Evolutionary conservation across 2,329 filamentous ascomycete genomes (phyloP).

Genomic region (Juglanconis juglandina): DNA sequence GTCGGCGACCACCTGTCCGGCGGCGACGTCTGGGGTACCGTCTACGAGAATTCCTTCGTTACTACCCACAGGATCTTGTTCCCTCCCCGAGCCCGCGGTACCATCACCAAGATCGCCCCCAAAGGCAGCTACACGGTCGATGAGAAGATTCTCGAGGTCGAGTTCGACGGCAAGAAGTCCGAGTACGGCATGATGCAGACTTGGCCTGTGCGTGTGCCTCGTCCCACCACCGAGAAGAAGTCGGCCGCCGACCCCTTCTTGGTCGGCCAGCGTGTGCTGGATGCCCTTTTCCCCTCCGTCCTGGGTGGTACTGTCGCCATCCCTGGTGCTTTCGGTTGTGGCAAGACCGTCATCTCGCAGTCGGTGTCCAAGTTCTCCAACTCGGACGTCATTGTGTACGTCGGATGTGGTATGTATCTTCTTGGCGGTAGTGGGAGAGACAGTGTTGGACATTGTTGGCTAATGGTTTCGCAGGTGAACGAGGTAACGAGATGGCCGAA

Average conservation of each 20-base stretch:
- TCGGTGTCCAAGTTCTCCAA: slow-evolving; percentile 99
- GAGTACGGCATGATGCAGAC: slow-evolving; percentile 98
- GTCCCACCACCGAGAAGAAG: slow-evolving; percentile 88
- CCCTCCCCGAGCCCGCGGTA: slow-evolving; percentile 84
- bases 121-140: slow-evolving; percentile 93
- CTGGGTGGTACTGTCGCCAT: slow-evolving; percentile 98
- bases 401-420: slow-evolving; percentile 55
- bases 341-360: slow-evolving; percentile 98
- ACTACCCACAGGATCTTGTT: slow-evolving; percentile 90
- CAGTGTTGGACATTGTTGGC: not conserved
- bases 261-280: slow-evolving; percentile 93
- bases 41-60: slow-evolving; percentile 94
- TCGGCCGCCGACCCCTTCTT: slow-evolving; percentile 87
- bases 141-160: slow-evolving; percentile 89
- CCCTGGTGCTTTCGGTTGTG: slow-evolving; percentile 95
- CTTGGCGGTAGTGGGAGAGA: slow-evolving; percentile 27
- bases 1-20: slow-evolving; percentile 96
- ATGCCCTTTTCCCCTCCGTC: slow-evolving; percentile 93
- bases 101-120: slow-evolving; percentile 83
- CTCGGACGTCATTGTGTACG: slow-evolving; percentile 97
- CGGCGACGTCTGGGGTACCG: slow-evolving; percentile 91
- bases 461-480: slow-evolving; percentile 58
- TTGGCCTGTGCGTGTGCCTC: slow-evolving; percentile 95
- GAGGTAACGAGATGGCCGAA: slow-evolving; percentile 99
- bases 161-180: slow-evolving; percentile 94